Base-by-base conservation (phyloP, 768 basidiomycete species). In the Podaxis sp. region DNA sequence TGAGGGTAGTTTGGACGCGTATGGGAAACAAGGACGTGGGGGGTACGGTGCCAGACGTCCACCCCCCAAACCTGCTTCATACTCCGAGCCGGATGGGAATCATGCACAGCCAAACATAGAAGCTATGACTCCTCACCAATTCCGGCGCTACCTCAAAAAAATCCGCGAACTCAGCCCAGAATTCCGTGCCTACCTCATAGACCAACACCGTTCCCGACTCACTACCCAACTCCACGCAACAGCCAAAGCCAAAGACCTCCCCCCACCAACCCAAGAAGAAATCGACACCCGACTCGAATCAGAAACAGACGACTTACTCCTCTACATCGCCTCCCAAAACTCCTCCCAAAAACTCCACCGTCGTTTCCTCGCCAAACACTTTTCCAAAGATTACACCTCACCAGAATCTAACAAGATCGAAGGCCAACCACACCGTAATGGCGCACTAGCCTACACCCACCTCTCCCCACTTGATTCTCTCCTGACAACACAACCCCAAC, bases 351-450 rank as follows among this genome's bases (percentile, higher is more conserved):
- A 57, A 2, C 65, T 69, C 51, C 75, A 77, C 64, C 69, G 72
- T 5, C 46, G 53, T 1, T 85, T 84, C 78, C 71, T 83, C 65
- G 66, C 63, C 46, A 60, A 68, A n/a, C 69, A 70, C 62, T 71
- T 67, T 42, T 52, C 67, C n/a, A 55, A 51, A 11, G 58, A 67
- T 32, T 67, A 68, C 53, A 36, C 57, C 5, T 3, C 59, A 1
- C 7, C 62, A 13, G 59, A 61, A 13, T 53, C 55, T 5, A 38
- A 44, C 57, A 71, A 67, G 42, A 86, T 93, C 63, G 83, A 85
- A 62, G 86, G 82, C 46, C 77, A 82, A 58, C 89, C 89, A 0
- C 91, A 93, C 64, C 78, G 73, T 27, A 77, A 72, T 38, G 90
- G 79, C 40, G 91, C 82, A 2, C 77, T 92, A 44, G 73, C 76